Conservation (phyloP, 441 rosid genomes). For the Mallotus japonicus region DNA sequence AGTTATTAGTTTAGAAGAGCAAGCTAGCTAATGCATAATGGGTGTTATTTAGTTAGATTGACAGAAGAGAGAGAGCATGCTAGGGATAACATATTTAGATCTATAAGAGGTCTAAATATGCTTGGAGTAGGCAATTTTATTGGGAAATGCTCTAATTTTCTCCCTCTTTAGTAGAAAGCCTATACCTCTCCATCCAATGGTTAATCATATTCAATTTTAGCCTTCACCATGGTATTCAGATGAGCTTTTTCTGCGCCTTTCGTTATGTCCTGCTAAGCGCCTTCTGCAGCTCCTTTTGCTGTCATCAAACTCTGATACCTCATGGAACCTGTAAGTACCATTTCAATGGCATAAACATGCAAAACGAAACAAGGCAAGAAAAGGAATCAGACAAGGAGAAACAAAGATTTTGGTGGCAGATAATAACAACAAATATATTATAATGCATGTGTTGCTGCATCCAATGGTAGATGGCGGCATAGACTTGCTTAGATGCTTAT, state of each 20-base stretch:
- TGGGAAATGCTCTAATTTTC: slow-evolving; percentile 11
- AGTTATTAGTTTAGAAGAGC: background rate
- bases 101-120: slow-evolving; percentile 13
- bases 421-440: too few species aligned
- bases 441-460: too few species aligned
- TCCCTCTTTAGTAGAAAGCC: slow-evolving; percentile 1
- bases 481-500: too few species aligned
- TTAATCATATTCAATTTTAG: slow-evolving; percentile 22
- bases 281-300: slow-evolving; percentile 74
- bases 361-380: background rate
- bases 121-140: slow-evolving; percentile 14
- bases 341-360: background rate
- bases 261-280: slow-evolving; percentile 88
- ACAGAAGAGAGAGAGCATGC: slow-evolving; percentile 75
- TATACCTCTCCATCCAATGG: background rate
- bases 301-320: slow-evolving; percentile 69
- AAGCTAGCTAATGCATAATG: background rate
- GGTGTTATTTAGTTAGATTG: slow-evolving; percentile 26
- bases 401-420: too few species aligned
- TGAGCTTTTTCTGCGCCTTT: slow-evolving; percentile 71
- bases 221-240: slow-evolving; percentile 46
- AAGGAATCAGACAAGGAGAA: background rate
- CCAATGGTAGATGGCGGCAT: too few species aligned
- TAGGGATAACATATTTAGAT: slow-evolving; percentile 16
- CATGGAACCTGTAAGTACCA: slow-evolving; percentile 63